Base-by-base conservation (phyloP, 495 filamentous ascomycete genomes). In the Neurospora cerealis region DNA sequence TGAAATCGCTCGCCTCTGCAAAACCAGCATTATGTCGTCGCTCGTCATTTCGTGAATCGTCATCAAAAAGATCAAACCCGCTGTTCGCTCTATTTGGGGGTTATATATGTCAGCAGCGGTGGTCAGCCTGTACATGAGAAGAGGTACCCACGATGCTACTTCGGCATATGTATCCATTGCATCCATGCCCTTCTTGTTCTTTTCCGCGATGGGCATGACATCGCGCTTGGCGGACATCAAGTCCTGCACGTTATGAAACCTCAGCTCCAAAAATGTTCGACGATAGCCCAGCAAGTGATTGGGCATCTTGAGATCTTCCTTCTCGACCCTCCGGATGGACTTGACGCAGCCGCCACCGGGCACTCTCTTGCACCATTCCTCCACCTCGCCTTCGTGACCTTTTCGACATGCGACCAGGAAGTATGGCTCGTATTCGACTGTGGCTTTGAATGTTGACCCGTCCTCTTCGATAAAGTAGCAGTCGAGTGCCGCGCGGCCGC, bases 111-210 rank as follows among this genome's bases (percentile, higher is more conserved):
- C 62, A 74, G 74, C 34, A 34, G 10, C 37, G 11, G 36, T 24
- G 46, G 17, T 17, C 44, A 74, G 73, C 36, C 10, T 13, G 17
- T 8, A 41, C 38, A 34, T 15, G 21, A 40, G 44, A 69, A 6
- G 21, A 36, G 44, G 62, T 37, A 87, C 89, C 78, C 82, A 96
- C 94, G 90, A 92, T 73, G 93, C 92, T 77, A 97, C 93, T 86
- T 99, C 96, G 72, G 93, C 93, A 88, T 98, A 99, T 76, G 95
- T 93, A 86, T 99, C 96, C 93, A 98, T 96, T 69, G 94, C 92
- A 85, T 91, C 93, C 86, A 96, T 89, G 75, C 91, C 94, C 80
- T 93, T 95, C 85, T 92, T 96, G 77, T 98, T 99, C 83, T 95
- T 97, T 83, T 97, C 95, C 37, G 95, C 96, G 81, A 99, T 87